These are phyloP conservation scores for Penicillium alfredii DNA, from an alignment of 495 filamentous ascomycete genomes.

Conservation along the genomic window DNA sequence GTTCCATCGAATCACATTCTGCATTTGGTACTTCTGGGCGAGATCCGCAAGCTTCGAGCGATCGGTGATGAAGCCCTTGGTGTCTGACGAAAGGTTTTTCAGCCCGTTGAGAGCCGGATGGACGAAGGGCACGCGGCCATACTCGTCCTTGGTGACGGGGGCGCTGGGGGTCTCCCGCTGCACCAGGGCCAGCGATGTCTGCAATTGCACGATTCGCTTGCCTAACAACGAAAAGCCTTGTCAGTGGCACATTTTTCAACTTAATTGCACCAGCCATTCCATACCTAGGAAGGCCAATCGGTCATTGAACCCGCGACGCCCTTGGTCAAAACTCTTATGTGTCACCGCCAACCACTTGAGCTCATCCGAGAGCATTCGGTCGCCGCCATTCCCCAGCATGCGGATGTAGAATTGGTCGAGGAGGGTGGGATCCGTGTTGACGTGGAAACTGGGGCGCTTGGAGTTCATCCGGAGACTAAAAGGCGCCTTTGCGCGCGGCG, in stretches of 20 bases:
- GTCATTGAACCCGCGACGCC: constrained; percentile 88
- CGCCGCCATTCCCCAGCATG: constrained; percentile 64
- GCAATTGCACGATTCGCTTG: constrained; percentile 72
- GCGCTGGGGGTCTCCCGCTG: constrained; percentile 28
- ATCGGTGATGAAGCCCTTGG: constrained; percentile 50
- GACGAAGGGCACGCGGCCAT: constrained; percentile 58
- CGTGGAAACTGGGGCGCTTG: constrained; percentile 48
- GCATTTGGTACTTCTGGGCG: constrained; percentile 62
- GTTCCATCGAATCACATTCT: constrained; percentile 76
- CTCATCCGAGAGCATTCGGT: constrained; percentile 73
- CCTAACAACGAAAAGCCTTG: constrained; percentile 49
- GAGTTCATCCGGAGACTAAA: constrained; percentile 45
- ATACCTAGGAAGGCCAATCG: constrained; percentile 84
- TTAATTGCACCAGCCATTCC: constrained; percentile 16
- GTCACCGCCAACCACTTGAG: constrained; percentile 96
- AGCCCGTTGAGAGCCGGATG: constrained; percentile 70
- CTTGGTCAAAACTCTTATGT: constrained; percentile 98
- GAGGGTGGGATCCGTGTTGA: constrained; percentile 66
- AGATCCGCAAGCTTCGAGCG: constrained; percentile 58
- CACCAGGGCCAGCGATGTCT: constrained; percentile 67
- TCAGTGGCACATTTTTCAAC: constrained; percentile 4
- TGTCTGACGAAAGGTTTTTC: constrained; percentile 54
- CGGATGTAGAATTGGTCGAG: constrained; percentile 70
- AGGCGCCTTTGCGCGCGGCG: constrained; percentile 69
- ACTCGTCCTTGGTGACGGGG: constrained; percentile 20